These are phyloP conservation scores for Leccinum ponderosum DNA, from an alignment of 1,284 basidiomycete genomes.

Conservation along the genomic window DNA sequence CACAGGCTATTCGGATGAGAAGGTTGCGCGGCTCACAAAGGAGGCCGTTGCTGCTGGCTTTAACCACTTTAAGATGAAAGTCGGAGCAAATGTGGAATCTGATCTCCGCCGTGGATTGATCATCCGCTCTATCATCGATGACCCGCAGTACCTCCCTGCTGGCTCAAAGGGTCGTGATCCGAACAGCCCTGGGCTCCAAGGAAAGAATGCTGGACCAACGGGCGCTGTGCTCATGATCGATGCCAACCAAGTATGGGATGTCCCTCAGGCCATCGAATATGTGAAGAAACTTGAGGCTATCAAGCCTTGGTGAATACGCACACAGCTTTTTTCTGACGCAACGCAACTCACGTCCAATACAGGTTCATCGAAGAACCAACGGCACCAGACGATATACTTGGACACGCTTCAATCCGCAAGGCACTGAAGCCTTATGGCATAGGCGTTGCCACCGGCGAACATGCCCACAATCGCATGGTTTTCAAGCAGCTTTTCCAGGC, in stretches of 20 bases:
- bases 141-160: conserved; percentile 71
- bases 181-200: conserved; percentile 60
- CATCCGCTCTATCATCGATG: conserved; percentile 93
- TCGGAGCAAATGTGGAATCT: conserved; percentile 80
- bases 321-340: not conserved
- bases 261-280: conserved; percentile 90
- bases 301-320: conserved; percentile 76
- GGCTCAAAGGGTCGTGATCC: conserved; percentile 61
- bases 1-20: conserved; percentile 80
- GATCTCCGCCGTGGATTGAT: conserved; percentile 87
- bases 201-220: conserved; percentile 94
- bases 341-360: conserved; percentile 3
- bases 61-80: conserved; percentile 98
- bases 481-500: conserved; percentile 97
- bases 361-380: conserved; percentile 97
- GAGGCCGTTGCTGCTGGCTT: conserved; percentile 86
- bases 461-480: conserved; percentile 95
- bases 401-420: conserved; percentile 81
- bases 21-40: conserved; percentile 83
- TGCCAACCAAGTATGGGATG: conserved; percentile 97
- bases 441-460: conserved; percentile 95
- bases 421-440: conserved; percentile 83
- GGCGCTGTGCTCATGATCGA: conserved; percentile 96
- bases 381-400: conserved; percentile 88
- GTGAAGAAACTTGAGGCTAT: conserved; percentile 79